Evolutionary conservation across 2,329 filamentous ascomycete species (phyloP).

Genomic region (Calonectria honghensis): DNA sequence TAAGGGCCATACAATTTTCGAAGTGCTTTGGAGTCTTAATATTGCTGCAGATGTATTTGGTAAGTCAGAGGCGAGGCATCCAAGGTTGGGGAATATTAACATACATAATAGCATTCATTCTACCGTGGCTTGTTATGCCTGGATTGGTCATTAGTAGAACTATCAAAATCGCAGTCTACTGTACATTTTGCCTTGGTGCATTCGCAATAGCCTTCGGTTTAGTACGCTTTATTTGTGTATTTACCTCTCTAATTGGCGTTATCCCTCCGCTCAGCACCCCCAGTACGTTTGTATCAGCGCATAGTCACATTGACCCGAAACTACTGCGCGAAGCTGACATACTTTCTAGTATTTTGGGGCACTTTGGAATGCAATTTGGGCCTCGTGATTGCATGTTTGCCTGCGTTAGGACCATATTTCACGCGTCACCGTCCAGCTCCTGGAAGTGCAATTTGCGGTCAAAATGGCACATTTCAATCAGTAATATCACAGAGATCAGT

Average conservation of each 20-base stretch:
- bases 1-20: not conserved
- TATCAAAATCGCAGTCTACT: not conserved
- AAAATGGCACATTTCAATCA: not conserved
- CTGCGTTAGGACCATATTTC: not conserved
- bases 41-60: not conserved
- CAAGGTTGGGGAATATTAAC: not conserved
- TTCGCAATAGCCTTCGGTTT: not conserved
- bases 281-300: not conserved
- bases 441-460: not conserved
- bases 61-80: not conserved
- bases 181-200: not conserved
- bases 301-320: too few relatives aligned
- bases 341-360: not conserved
- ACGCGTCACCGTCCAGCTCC: not conserved
- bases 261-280: not conserved
- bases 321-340: not conserved
- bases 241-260: not conserved
- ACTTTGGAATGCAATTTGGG: not conserved
- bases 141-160: not conserved
- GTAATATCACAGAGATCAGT: not conserved
- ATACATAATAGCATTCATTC: not conserved
- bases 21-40: not conserved
- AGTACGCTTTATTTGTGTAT: not conserved
- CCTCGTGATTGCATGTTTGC: not conserved
- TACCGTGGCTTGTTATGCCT: not conserved